Evolutionary conservation across 345 rosid species (phyloP).

Genomic region (Zanthoxylum bungeanum): DNA sequence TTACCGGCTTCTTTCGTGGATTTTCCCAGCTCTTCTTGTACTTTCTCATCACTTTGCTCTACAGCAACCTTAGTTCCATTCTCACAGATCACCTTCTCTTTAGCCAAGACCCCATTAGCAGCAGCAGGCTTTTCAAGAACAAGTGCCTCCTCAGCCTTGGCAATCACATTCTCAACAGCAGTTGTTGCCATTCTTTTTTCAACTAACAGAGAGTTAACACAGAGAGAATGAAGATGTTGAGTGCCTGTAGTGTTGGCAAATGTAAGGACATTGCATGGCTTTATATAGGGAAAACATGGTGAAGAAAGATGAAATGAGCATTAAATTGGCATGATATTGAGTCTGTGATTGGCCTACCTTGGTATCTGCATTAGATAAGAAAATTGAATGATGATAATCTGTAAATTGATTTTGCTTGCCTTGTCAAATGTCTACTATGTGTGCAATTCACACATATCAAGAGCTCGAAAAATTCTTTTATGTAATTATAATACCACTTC

Average conservation of each 20-base stretch:
- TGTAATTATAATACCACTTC: too few species aligned
- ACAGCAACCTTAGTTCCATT: slow-evolving; percentile 13
- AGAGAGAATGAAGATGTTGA: too few species aligned
- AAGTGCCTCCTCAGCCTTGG: slow-evolving; percentile 17
- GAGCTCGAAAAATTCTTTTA: too few species aligned
- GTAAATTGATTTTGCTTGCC: not conserved
- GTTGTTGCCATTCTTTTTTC: slow-evolving; percentile 22
- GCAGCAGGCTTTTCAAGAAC: not conserved
- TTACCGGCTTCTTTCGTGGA: not conserved
- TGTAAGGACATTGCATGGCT: not conserved
- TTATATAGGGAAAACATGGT: slow-evolving; percentile 17
- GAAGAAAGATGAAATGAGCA: slow-evolving; percentile 11
- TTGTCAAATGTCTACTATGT: not conserved
- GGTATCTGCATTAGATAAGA: slow-evolving; percentile 18
- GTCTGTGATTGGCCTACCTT: not conserved
- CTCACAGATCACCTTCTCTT: not conserved
- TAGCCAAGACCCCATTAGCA: not conserved
- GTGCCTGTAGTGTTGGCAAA: slow-evolving; percentile 8
- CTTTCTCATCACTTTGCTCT: slow-evolving; percentile 10
- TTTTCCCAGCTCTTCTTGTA: slow-evolving; percentile 5
- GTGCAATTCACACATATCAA: slow-evolving; percentile 24
- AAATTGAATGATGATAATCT: not conserved
- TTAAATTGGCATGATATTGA: slow-evolving; percentile 1
- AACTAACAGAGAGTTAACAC: not conserved
- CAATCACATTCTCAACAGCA: slow-evolving; percentile 19